Base-by-base conservation (phyloP, 768 basidiomycete genomes). In the Amylocystis lapponica region DNA sequence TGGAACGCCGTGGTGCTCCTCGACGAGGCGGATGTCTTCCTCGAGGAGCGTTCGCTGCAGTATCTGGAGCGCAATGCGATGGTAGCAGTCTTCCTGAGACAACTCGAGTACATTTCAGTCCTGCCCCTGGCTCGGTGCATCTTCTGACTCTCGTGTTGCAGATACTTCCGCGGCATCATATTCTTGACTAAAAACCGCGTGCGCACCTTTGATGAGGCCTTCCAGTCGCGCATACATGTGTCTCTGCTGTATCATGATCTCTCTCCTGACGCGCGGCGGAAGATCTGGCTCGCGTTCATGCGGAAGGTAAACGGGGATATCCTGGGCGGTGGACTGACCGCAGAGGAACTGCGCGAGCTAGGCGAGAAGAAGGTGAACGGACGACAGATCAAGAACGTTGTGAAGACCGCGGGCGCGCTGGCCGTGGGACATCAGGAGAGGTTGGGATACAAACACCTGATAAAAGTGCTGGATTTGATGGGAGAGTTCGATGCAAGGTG, bases 351-450 rank as follows among this genome's bases (percentile, higher is more conserved):
- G 30, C 59, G 54, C 23, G 58, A 64, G 33, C 64, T 83, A 6
- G 74, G 76, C 3, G 64, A 61, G 56, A 66, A 73, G 48, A 66
- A 72, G 33, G 66, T 83, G 45, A 83, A 83, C 53, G 81, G 81
- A 8, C 54, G 79, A 32, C 78, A 81, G 63, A 82, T 83, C 55
- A 85, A 81, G 73, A 83, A 85, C 49, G 78, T 77, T 5, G 76
- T 76, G 19, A 66, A 76, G 48, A 83, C 79, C 2, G 81, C 81
- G n/a, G 71, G 74, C 42, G 76, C 77, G 39, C 65, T 83, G 23
- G 80, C 81, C 13, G 46, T 65, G 4, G 76, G 71, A 0, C 59
- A 71, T 16, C 65, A 68, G 27, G 69, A 77, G 60, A 58, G 55
- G 33, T 61, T 83, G 10, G 59, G 55, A n/a, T 75, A 67, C 51